Evolutionary conservation across 768 basidiomycete species (phyloP), one percentile per base, ranked within the genome.

Genomic region (Panaeolus papilionaceus): DNA sequence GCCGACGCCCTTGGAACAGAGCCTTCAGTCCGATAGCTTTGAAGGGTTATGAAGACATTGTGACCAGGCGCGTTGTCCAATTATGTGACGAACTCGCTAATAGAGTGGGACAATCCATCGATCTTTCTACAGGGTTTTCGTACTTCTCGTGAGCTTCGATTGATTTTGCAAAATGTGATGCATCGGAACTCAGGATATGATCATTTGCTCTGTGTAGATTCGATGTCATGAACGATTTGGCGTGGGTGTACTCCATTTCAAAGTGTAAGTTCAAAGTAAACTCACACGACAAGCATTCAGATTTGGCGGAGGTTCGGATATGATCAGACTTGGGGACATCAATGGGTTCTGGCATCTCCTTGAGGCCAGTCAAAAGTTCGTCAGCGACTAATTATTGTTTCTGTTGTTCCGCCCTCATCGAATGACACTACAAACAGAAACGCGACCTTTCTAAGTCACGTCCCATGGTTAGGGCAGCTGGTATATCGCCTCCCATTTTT

Each of bases 181-280:
- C 33, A 33, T 33, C 33, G 2, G 5, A 2, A 33, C 33, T 33
- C 33, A 33, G 33, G 33, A 3, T 1, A 33, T 40, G 26, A 33
- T 40, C 4, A 40, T 44, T 3, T 11, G 47, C 38, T 65, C 20
- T 14, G 63, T 28, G 38, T 18, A 81, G 81, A 33, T 78, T 75
- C 64, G 81, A 83, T 70, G 73, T 81, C 23, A 80, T 81, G 73
- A 77, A 79, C 11, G 82, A 83, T 64, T 73, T 81, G 47, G 79
- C 78, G 79, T 82, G 67, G 51, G 77, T 68, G 14, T 63, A 16
- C 23, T 42, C 67, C 18, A 12, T 3, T 42, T 61, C 3, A 10
- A 10, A 4, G 4, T 16, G 0, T 10, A 16, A 42, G 11, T 16
- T 10, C 10, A 16, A 16, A 26, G 33, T 44, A 23, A 44, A 42